Base-by-base conservation (phyloP, 257 asterid species). In the Ehretia macrophylla region DNA sequence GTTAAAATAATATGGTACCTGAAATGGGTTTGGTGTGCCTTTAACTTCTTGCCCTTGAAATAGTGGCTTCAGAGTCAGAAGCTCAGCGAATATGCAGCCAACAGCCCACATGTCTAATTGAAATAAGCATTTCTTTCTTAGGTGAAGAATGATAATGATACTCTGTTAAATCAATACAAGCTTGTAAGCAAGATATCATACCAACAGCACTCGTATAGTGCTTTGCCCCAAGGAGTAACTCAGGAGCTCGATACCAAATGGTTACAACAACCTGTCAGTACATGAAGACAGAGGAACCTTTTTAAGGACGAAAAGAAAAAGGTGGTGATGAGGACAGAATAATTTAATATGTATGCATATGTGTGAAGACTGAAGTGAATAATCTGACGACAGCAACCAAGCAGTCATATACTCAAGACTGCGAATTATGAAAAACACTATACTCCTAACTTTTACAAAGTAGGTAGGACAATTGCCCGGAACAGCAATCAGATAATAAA, bases 21-120 rank as follows among this genome's bases (percentile, higher is more conserved):
- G 99, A 77, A 92, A 92, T 17, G 97, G 97, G 72, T 88, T 92
- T 55, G 94, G 89, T 0, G 95, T 85, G 65, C 88, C 96, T 84
- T 92, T 92, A 59, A 88, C 97, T 88, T 92, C 99, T 68, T 92
- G 99, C 70, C 99, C 99, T 92, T 92, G 99, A 73, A 92, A 92
- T 55, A 92, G 85, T 47, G 99, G 99, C 82, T 92, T 92, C 68
- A 88, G 80, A 65, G 97, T 86, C 75, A 92, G 80, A 70, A 92
- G 99, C 85, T 92, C 99, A 10, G 99, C 99, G 78, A 92, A 92
- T 59, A 92, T 92, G 86, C 99, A 92, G 74, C 99, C 99, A 73
- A 92, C 95, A 56, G 99, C 99, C 99, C 99, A 92, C 99, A 88
- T 92, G 72, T 92, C 99, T 92, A 72, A 65, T 62, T 39, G 56